These are phyloP conservation scores for Xylariaceae sp. DNA, from an alignment of 2,329 filamentous ascomycete genomes.

Conservation along the genomic window DNA sequence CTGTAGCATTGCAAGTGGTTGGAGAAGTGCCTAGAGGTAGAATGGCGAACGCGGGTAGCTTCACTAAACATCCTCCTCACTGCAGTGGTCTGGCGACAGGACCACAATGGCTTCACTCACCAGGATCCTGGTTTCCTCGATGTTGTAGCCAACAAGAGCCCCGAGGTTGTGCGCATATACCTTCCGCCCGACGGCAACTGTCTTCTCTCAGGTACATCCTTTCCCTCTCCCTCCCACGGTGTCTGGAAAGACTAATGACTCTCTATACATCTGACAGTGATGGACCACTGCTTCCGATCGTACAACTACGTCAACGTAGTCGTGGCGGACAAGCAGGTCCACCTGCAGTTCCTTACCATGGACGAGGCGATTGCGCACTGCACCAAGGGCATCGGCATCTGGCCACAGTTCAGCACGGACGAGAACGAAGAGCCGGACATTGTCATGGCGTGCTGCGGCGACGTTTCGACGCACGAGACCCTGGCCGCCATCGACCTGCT, in stretches of 20 bases:
- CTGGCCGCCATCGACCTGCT: constrained; percentile 70
- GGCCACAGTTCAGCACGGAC: constrained; percentile 71
- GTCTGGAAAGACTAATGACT: neutral
- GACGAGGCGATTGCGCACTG: constrained; percentile 69
- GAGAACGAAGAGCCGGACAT: constrained; percentile 63
- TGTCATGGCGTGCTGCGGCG: constrained; percentile 71
- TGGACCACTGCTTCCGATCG: constrained; percentile 69
- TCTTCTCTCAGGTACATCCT: constrained; percentile 48
- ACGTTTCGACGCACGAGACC: constrained; percentile 68
- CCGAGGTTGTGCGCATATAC: constrained; percentile 75
- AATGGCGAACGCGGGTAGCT: constrained; percentile 67
- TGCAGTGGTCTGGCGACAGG: constrained; percentile 74
- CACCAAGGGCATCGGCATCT: constrained; percentile 73
- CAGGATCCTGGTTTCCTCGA: constrained; percentile 78
- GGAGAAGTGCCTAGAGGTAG: constrained; percentile 73
- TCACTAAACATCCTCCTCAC: constrained; percentile 77
- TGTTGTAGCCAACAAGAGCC: constrained; percentile 73
- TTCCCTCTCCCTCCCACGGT: neutral
- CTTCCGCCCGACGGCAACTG: constrained; percentile 76
- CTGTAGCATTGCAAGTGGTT: constrained; percentile 74
- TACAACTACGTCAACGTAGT: constrained; percentile 78
- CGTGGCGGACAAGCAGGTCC: constrained; percentile 74
- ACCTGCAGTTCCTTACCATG: constrained; percentile 70
- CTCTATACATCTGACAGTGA: constrained; percentile 37
- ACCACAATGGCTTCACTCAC: constrained; percentile 80